Conservation (phyloP, 2,329 filamentous ascomycete genomes). For the Cylindrodendrum hubeiense region DNA sequence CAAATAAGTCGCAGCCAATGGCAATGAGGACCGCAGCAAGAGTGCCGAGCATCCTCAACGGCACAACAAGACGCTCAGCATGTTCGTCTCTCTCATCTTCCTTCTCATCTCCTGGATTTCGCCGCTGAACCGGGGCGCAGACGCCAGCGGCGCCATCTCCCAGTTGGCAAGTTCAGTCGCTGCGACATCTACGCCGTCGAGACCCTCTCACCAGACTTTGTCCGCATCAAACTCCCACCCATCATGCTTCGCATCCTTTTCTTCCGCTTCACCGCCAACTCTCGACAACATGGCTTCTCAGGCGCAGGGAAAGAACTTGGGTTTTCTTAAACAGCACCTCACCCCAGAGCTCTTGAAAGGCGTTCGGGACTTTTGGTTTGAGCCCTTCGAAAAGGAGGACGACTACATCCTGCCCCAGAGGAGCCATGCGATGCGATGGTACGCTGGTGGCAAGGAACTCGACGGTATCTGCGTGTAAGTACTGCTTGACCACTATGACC, state of each 20-base stretch:
- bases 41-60: conserved; percentile 14
- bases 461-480: conserved; percentile 53
- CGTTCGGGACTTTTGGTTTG: conserved; percentile 55
- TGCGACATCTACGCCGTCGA: conserved; percentile 13
- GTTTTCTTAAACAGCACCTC: conserved; percentile 36
- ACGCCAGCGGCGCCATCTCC: conserved; percentile 17
- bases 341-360: conserved; percentile 46
- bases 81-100: conserved; percentile 39
- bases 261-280: neutral
- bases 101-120: conserved; percentile 27
- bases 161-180: conserved; percentile 4
- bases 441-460: conserved; percentile 48
- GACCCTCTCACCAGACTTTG: conserved; percentile 9
- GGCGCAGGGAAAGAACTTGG: neutral
- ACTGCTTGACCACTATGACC: too few relatives aligned
- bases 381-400: conserved; percentile 46
- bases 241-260: conserved; percentile 14
- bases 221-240: neutral
- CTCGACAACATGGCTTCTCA: conserved; percentile 17
- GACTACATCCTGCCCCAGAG: conserved; percentile 42
- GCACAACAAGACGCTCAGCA: conserved; percentile 28
- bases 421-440: conserved; percentile 50
- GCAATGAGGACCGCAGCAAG: conserved; percentile 25
- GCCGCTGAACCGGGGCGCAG: conserved; percentile 38
- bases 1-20: neutral